Evolutionary conservation across 148 eudicot species (phyloP).

Genomic region (Nyssa sinensis): DNA sequence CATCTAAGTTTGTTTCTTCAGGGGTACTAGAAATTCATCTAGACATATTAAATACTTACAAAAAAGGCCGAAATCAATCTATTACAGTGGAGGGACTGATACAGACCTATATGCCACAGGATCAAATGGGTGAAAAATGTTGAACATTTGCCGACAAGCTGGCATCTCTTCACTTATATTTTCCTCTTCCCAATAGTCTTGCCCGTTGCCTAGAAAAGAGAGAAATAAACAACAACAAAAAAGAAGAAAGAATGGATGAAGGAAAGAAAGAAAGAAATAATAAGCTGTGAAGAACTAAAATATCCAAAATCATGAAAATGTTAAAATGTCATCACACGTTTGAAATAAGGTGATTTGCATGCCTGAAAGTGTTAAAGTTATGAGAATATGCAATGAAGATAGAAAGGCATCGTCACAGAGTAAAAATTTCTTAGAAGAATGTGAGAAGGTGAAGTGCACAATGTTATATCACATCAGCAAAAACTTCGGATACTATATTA

Average conservation of each 20-base stretch:
- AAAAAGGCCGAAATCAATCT: neutral
- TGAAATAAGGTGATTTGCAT: neutral
- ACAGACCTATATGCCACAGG: slow-evolving; percentile 95
- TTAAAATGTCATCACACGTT: neutral
- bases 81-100: neutral
- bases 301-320: neutral
- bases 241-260: neutral
- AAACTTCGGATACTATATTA: neutral
- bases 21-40: no score
- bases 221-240: slow-evolving; percentile 3
- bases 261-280: neutral
- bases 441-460: neutral
- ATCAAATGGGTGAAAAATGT: slow-evolving; percentile 98
- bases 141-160: slow-evolving; percentile 85
- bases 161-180: slow-evolving; percentile 92
- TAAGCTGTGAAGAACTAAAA: neutral
- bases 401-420: neutral
- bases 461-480: neutral
- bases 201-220: slow-evolving; percentile 58
- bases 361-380: no score
- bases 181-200: slow-evolving; percentile 83
- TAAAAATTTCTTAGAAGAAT: neutral
- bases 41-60: no score
- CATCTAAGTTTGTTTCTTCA: neutral
- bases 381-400: neutral